These are phyloP conservation scores for Ceriops decandra DNA, from an alignment of 345 rosid genomes.

Conservation along the genomic window DNA sequence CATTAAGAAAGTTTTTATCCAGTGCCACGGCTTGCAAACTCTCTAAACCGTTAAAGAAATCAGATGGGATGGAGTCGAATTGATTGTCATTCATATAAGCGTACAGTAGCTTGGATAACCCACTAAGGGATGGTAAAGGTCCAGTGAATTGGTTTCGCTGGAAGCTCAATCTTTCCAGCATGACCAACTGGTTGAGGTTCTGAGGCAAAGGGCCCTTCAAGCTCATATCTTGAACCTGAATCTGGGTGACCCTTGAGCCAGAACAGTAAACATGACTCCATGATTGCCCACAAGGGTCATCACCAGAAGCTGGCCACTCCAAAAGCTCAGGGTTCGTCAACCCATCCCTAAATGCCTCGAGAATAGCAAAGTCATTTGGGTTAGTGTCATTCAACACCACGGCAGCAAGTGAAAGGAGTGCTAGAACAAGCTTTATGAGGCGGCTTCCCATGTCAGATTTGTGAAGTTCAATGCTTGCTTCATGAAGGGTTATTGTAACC, in stretches of 20 bases:
- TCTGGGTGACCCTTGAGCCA: slow-evolving; percentile 49
- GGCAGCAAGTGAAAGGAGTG: slow-evolving; percentile 21
- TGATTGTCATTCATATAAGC: slow-evolving; percentile 55
- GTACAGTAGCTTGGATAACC: slow-evolving; percentile 42
- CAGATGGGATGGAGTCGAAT: slow-evolving; percentile 59
- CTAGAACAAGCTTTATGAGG: slow-evolving; percentile 21
- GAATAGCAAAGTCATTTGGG: slow-evolving; percentile 47
- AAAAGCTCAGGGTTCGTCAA: slow-evolving; percentile 62
- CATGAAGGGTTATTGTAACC: slow-evolving; percentile 15
- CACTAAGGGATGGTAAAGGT: slow-evolving; percentile 50
- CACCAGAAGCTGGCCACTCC: slow-evolving; percentile 57
- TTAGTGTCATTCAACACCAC: slow-evolving; percentile 42
- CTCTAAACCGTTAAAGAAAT: slow-evolving; percentile 51
- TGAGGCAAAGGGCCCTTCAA: slow-evolving; percentile 64
- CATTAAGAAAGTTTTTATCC: slow-evolving; percentile 56
- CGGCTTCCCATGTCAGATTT: slow-evolving; percentile 35
- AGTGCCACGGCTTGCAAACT: slow-evolving; percentile 52
- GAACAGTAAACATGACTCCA: slow-evolving; percentile 59
- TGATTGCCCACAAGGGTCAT: slow-evolving; percentile 62
- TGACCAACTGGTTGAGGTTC: slow-evolving; percentile 49
- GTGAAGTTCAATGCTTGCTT: slow-evolving; percentile 7
- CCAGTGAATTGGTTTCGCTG: slow-evolving; percentile 65
- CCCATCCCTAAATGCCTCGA: slow-evolving; percentile 53
- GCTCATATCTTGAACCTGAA: slow-evolving; percentile 55
- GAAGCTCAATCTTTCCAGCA: slow-evolving; percentile 51